A percentile compares a stretch with the other conserved stretches of the same genome.
phyloP scores from a whole-genome alignment of 495 filamentous ascomycete species.

The Viridothelium virens region DNA sequence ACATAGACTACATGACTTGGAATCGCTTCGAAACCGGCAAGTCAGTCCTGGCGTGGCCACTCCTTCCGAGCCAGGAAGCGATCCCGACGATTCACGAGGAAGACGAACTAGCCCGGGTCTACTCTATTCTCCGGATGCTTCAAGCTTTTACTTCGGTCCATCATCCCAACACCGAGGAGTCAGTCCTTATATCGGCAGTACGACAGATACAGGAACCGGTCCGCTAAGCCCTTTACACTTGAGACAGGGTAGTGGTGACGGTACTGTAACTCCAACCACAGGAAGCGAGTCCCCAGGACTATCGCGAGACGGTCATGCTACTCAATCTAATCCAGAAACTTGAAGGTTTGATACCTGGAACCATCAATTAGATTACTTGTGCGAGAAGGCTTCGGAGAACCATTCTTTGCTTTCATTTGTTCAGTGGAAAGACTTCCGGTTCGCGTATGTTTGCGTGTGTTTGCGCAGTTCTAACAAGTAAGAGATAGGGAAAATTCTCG shows the following conservation, averaged over 20 bases:
- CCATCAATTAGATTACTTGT: no score
- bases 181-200: not conserved
- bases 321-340: not conserved
- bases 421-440: no score
- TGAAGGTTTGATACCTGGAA: not conserved
- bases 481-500: no score
- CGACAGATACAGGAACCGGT: not conserved
- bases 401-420: no score
- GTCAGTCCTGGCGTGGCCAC: not conserved
- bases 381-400: no score
- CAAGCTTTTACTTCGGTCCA: not conserved
- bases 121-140: not conserved
- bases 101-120: not conserved
- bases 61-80: not conserved
- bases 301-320: not conserved
- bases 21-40: not conserved
- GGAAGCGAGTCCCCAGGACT: not conserved
- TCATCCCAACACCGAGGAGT: not conserved
- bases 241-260: constrained; percentile 1
- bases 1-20: not conserved
- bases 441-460: no score
- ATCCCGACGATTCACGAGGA: not conserved
- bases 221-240: not conserved
- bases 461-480: no score
- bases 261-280: not conserved